phyloP scores from a whole-genome alignment of 495 filamentous ascomycete species.

The Hypoxylon subgilvum region DNA sequence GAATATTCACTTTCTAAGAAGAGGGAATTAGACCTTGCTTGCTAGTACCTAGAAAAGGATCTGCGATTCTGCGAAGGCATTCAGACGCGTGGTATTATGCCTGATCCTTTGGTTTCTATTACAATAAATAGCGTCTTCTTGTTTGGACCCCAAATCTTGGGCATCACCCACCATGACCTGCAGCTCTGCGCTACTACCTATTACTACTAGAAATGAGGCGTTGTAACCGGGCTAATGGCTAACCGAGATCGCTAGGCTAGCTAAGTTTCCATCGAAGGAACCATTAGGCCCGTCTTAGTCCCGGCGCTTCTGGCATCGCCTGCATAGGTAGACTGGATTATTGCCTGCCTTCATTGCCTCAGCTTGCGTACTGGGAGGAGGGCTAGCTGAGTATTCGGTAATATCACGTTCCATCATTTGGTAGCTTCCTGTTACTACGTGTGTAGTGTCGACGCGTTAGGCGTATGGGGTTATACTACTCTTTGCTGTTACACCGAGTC shows the following conservation, averaged over 20 bases:
- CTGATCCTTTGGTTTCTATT: constrained; percentile 22
- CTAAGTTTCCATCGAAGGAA: constrained; percentile 17
- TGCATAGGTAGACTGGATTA: neutral
- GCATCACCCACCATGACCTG: constrained; percentile 27
- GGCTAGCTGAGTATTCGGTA: constrained; percentile 14
- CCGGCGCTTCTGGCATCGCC: constrained; percentile 17
- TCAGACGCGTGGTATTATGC: constrained; percentile 25
- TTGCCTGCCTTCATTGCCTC: neutral
- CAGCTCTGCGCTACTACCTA: constrained; percentile 35
- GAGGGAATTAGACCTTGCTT: too few relatives aligned
- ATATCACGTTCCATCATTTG: neutral
- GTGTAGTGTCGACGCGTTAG: too few relatives aligned
- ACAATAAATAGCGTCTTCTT: constrained; percentile 23
- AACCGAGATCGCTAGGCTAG: constrained; percentile 32
- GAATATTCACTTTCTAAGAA: too few relatives aligned
- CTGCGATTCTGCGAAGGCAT: too few relatives aligned
- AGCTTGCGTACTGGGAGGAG: constrained; percentile 20
- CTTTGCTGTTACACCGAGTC: constrained; percentile 31
- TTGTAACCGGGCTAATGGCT: constrained; percentile 23
- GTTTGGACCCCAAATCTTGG: constrained; percentile 32
- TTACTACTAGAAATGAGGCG: constrained; percentile 27
- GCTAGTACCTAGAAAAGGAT: too few relatives aligned
- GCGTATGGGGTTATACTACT: too few relatives aligned
- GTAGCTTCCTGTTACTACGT: constrained; percentile 12
- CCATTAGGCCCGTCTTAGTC: constrained; percentile 27